These are phyloP conservation scores for Fomitopsis serialis DNA, from an alignment of 768 basidiomycete species.

Conservation along the genomic window DNA sequence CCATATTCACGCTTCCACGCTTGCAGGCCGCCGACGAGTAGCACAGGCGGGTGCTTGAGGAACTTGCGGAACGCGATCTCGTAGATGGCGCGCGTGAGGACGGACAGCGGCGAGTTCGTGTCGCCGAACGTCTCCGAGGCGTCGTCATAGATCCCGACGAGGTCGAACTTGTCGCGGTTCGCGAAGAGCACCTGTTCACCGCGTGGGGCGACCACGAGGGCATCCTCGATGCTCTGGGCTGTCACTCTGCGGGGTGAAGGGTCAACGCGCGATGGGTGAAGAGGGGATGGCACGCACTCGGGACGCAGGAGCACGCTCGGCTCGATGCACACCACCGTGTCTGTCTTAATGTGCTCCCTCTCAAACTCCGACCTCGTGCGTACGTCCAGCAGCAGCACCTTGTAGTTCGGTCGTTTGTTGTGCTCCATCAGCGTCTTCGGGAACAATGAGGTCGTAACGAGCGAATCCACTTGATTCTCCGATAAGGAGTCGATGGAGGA, in stretches of 20 bases:
- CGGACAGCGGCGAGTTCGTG: constrained; percentile 46
- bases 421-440: constrained; percentile 59
- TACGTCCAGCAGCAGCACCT: constrained; percentile 77
- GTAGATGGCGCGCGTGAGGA: constrained; percentile 64
- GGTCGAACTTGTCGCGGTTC: constrained; percentile 83
- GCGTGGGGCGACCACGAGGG: constrained; percentile 65
- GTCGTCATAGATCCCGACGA: constrained; percentile 82
- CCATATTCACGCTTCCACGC: constrained; percentile 70
- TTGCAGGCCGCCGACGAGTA: constrained; percentile 80
- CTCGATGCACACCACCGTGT: constrained; percentile 79
- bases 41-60: constrained; percentile 69
- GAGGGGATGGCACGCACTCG: constrained; percentile 42
- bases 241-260: constrained; percentile 46
- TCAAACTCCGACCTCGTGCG: constrained; percentile 77
- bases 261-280: not conserved
- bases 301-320: constrained; percentile 66
- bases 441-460: constrained; percentile 52
- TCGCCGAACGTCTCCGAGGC: constrained; percentile 48
- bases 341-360: constrained; percentile 59
- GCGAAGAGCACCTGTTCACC: constrained; percentile 70
- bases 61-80: constrained; percentile 69
- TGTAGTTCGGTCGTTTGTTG: constrained; percentile 40
- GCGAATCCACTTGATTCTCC: constrained; percentile 44
- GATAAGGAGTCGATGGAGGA: constrained; percentile 18
- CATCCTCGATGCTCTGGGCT: constrained; percentile 63